Percentiles rank a stretch among this genome's conserved stretches.
These are phyloP conservation scores for Vigna angularis DNA, from an alignment of 306 rosid genomes.

Conservation along the genomic window DNA sequence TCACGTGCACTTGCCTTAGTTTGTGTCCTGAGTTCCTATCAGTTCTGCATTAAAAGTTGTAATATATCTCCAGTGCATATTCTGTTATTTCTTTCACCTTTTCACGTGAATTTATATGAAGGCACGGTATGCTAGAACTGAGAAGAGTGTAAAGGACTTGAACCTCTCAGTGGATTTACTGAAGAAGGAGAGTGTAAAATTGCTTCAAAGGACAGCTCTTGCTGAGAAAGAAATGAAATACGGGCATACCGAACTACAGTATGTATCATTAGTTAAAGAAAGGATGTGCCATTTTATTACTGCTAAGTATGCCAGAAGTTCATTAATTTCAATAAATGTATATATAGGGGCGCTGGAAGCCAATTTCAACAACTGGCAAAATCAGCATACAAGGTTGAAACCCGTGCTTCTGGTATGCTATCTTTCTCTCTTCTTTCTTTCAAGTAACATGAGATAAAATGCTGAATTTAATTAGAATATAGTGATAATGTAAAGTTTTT, in stretches of 20 bases:
- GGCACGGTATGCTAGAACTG: conserved; percentile 79
- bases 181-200: conserved; percentile 84
- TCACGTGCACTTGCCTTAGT: conserved; percentile 27
- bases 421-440: background rate
- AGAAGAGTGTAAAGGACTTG: conserved; percentile 79
- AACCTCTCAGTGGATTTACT: conserved; percentile 74
- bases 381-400: conserved; percentile 70
- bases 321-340: conserved; percentile 30
- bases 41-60: conserved; percentile 15
- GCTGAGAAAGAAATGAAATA: conserved; percentile 91
- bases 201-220: conserved; percentile 78
- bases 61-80: conserved; percentile 27
- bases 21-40: conserved; percentile 28
- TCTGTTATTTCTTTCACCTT: conserved; percentile 36
- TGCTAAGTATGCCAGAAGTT: conserved; percentile 31
- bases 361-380: conserved; percentile 72
- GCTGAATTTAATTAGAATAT: background rate
- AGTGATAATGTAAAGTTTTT: background rate
- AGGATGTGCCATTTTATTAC: background rate
- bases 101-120: conserved; percentile 47
- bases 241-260: conserved; percentile 76
- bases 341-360: conserved; percentile 73
- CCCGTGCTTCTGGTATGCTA: conserved; percentile 71
- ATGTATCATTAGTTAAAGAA: conserved; percentile 46
- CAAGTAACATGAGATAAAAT: background rate